Evolutionary conservation across 78 protist species (phyloP).

Genomic region (Dictyostelium discoideum): DNA sequence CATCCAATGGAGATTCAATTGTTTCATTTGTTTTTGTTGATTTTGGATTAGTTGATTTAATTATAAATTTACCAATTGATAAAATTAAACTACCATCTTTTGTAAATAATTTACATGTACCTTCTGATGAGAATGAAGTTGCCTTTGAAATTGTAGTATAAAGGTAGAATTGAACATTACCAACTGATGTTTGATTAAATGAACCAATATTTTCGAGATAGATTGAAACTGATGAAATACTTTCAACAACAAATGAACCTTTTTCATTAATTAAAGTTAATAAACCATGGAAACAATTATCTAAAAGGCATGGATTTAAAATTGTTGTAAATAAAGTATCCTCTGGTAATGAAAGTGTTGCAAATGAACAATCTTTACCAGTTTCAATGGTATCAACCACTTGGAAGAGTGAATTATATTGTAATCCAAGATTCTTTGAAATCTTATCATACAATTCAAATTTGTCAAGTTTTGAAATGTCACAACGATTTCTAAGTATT

Average conservation of each 20-base stretch:
- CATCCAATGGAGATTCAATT: constrained; percentile 43
- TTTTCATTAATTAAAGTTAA: constrained; percentile 9
- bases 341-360: neutral
- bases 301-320: constrained; percentile 24
- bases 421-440: constrained; percentile 32
- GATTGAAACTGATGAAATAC: neutral
- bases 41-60: neutral
- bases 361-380: neutral
- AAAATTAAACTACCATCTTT: neutral
- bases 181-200: neutral
- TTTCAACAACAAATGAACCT: constrained; percentile 26
- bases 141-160: neutral
- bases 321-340: neutral
- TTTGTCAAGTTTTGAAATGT: constrained; percentile 4
- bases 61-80: neutral
- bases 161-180: neutral
- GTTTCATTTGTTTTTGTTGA: neutral
- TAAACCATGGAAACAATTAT: constrained; percentile 59
- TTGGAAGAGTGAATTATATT: constrained; percentile 39
- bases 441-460: constrained; percentile 28
- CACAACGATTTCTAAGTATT: neutral
- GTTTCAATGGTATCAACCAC: neutral
- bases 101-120: neutral
- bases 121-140: neutral
- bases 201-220: neutral